Percentiles rank a stretch among this genome's conserved stretches.
phyloP scores from a whole-genome alignment of 176 grass and related monocot genomes.

The Luzula sylvatica region DNA sequence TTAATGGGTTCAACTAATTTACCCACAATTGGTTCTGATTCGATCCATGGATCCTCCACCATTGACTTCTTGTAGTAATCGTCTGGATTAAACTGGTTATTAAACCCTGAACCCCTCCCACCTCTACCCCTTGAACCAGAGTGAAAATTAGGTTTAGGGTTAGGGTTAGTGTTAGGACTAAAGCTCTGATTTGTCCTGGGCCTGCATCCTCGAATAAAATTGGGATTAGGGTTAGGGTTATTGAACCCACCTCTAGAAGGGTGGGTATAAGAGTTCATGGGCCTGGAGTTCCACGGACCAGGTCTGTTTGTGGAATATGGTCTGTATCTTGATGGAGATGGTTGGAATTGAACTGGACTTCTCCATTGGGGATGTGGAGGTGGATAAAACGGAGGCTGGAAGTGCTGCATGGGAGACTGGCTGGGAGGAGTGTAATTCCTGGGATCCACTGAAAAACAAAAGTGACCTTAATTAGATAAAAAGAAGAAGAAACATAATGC shows the following conservation, averaged over 20 bases:
- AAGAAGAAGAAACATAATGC: too few relatives aligned
- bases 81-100: neutral
- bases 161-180: neutral
- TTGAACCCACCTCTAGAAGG: neutral
- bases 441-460: neutral
- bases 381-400: neutral
- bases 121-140: conserved; percentile 12
- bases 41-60: conserved; percentile 29
- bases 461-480: neutral
- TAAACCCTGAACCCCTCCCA: conserved; percentile 13
- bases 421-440: neutral
- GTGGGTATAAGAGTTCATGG: neutral
- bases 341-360: conserved; percentile 9
- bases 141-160: conserved; percentile 7
- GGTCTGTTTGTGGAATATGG: neutral
- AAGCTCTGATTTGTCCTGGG: neutral
- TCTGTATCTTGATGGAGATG: neutral
- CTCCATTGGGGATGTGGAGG: neutral
- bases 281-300: neutral
- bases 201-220: neutral
- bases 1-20: conserved; percentile 12
- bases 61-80: conserved; percentile 18
- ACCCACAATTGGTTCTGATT: conserved; percentile 15
- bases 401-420: conserved; percentile 1
- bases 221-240: conserved; percentile 3